These are phyloP conservation scores for Sonneratia alba DNA, from an alignment of 345 rosid species.

Conservation along the genomic window DNA sequence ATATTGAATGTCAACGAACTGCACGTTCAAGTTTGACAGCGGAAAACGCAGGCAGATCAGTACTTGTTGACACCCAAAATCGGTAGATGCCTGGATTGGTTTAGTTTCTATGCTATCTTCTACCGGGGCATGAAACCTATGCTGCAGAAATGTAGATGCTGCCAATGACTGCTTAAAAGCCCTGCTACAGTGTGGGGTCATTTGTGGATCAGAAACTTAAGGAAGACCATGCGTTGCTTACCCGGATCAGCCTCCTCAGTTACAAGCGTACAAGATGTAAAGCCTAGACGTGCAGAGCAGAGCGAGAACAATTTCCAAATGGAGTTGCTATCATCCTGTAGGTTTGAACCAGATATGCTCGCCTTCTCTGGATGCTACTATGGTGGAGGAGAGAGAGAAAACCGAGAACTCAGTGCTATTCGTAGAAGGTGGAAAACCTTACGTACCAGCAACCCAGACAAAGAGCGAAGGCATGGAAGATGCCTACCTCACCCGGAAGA, in stretches of 20 bases:
- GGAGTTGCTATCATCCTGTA: constrained; percentile 8
- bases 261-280: neutral
- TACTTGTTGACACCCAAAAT: constrained; percentile 70
- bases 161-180: no score
- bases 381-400: constrained; percentile 84
- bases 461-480: constrained; percentile 66
- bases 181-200: no score
- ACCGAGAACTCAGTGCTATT: constrained; percentile 54
- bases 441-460: constrained; percentile 74
- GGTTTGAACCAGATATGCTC: constrained; percentile 95
- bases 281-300: neutral
- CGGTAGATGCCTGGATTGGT: no score
- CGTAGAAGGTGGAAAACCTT: constrained; percentile 81
- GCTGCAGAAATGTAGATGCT: no score
- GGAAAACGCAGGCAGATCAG: constrained; percentile 41
- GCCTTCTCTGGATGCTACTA: constrained; percentile 95
- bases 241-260: no score
- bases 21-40: constrained; percentile 25
- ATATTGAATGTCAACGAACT: neutral
- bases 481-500: constrained; percentile 90
- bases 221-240: no score
- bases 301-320: neutral
- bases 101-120: no score
- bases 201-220: no score
- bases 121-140: no score